Conservation (phyloP, 176 grass and related monocot species). For the Miscanthus lutarioriparius region DNA sequence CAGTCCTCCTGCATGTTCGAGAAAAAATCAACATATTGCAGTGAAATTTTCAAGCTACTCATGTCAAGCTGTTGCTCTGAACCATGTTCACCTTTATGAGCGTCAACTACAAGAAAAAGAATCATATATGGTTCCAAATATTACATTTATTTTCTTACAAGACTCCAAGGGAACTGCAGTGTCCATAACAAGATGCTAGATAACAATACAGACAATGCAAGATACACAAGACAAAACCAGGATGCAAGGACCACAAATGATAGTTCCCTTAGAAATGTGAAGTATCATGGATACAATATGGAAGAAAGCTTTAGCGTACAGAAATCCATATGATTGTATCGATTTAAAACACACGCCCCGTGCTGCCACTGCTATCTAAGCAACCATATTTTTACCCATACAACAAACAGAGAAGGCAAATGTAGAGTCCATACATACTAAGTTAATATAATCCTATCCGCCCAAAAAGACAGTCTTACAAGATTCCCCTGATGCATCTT, state of each 20-base stretch:
- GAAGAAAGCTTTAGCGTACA: background rate
- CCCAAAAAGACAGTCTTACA: background rate
- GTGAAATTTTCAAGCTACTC: background rate
- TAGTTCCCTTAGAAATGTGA: background rate
- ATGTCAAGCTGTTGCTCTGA: background rate
- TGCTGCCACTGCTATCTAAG: conserved; percentile 6
- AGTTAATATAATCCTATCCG: background rate
- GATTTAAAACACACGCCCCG: background rate
- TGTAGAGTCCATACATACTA: background rate
- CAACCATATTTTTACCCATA: conserved; percentile 5
- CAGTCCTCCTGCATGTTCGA: background rate
- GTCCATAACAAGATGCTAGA: conserved; percentile 11
- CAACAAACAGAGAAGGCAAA: background rate
- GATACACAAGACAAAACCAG: background rate
- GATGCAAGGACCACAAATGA: background rate
- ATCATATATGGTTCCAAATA: background rate
- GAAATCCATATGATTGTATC: background rate
- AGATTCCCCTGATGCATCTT: background rate
- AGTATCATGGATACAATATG: background rate
- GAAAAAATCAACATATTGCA: background rate
- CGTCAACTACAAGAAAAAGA: background rate
- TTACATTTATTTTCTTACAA: background rate
- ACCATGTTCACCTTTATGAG: conserved; percentile 3
- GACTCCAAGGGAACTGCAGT: background rate
- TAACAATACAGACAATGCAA: background rate